Conservation (phyloP, 345 rosid species). For the Rhizophora mangle region DNA sequence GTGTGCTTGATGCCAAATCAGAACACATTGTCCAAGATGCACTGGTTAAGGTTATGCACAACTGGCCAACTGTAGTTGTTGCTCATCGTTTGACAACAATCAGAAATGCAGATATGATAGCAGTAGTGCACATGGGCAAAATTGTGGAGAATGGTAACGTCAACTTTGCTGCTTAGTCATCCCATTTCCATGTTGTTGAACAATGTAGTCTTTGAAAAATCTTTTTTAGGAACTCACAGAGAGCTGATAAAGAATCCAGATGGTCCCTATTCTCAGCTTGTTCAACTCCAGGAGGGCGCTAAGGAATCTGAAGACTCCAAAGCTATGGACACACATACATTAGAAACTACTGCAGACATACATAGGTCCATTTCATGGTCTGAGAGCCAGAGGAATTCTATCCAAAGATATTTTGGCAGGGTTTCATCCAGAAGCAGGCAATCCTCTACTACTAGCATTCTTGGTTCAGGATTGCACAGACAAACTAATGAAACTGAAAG, state of each 20-base stretch:
- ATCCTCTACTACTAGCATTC: constrained; percentile 28
- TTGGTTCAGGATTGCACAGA: constrained; percentile 33
- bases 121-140: too few relatives aligned
- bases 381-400: constrained; percentile 26
- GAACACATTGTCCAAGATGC: too few relatives aligned
- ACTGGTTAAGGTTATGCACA: too few relatives aligned
- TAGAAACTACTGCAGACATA: constrained; percentile 13
- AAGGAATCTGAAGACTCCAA: constrained; percentile 30
- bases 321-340: constrained; percentile 5
- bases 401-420: constrained; percentile 37
- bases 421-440: constrained; percentile 41
- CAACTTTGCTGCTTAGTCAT: neutral
- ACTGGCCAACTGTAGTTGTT: too few relatives aligned
- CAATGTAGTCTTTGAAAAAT: neutral
- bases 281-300: constrained; percentile 70
- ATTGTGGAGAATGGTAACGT: neutral
- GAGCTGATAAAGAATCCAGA: constrained; percentile 58
- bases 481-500: constrained; percentile 23
- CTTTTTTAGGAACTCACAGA: constrained; percentile 49
- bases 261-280: constrained; percentile 72
- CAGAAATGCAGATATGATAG: too few relatives aligned
- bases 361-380: constrained; percentile 23
- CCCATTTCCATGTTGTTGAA: neutral
- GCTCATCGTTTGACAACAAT: too few relatives aligned
- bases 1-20: too few relatives aligned